These are phyloP conservation scores for Lichina pygmaea DNA, from an alignment of 495 filamentous ascomycete species.

Conservation along the genomic window DNA sequence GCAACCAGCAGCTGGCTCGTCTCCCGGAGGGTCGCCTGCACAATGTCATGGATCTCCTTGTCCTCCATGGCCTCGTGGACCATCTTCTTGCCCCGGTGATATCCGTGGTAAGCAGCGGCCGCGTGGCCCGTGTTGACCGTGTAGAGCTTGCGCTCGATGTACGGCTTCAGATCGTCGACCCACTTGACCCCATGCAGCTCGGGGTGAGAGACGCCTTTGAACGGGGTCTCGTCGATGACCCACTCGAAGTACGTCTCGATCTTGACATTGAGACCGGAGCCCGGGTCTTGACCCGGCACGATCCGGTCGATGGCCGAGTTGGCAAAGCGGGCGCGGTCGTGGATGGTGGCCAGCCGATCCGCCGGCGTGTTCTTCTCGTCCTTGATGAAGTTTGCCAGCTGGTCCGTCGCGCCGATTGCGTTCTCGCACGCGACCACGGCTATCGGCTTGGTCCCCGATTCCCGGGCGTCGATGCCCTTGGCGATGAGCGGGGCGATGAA, in stretches of 20 bases:
- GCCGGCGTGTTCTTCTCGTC: constrained; percentile 32
- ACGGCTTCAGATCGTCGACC: constrained; percentile 75
- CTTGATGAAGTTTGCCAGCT: constrained; percentile 57
- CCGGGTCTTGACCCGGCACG: constrained; percentile 60
- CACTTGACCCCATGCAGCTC: constrained; percentile 70
- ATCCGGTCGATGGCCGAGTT: constrained; percentile 97
- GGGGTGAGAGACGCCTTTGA: constrained; percentile 34
- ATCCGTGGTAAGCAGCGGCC: constrained; percentile 87
- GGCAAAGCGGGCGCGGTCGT: constrained; percentile 52
- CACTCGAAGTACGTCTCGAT: constrained; percentile 98
- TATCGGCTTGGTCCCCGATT: constrained; percentile 36
- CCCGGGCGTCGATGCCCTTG: constrained; percentile 58
- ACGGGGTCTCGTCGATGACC: constrained; percentile 74
- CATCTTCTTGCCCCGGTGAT: constrained; percentile 52
- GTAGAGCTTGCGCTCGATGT: constrained; percentile 97
- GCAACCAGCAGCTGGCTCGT: constrained; percentile 59
- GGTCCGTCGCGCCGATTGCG: constrained; percentile 74
- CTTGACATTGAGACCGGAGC: constrained; percentile 63
- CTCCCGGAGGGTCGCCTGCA: constrained; percentile 49
- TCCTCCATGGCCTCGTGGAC: constrained; percentile 65
- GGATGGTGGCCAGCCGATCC: constrained; percentile 28
- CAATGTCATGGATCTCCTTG: constrained; percentile 39
- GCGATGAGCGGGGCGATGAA: constrained; percentile 87
- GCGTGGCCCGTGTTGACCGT: constrained; percentile 97
- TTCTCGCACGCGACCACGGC: constrained; percentile 97